Conservation (phyloP, 495 filamentous ascomycete genomes). For the Penicillium alfredii region DNA sequence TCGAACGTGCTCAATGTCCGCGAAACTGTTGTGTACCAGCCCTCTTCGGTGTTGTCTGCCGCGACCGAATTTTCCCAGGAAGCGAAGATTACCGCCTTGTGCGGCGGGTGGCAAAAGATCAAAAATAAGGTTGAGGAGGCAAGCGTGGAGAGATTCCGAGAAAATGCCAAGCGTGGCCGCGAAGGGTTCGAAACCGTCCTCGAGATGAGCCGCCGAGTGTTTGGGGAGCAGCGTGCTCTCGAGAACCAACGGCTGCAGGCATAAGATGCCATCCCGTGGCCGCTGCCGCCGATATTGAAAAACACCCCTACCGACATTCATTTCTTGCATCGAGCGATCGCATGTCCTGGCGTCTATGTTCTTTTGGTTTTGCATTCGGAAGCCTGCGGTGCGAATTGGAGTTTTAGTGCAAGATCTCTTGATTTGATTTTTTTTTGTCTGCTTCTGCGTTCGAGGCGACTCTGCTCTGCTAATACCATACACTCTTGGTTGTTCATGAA, state of each 20-base stretch:
- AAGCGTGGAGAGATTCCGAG: constrained; percentile 76
- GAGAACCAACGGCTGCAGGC: constrained; percentile 34
- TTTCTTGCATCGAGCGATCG: constrained; percentile 29
- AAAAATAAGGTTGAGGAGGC: constrained; percentile 91
- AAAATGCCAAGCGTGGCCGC: constrained; percentile 83
- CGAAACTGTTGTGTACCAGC: constrained; percentile 83
- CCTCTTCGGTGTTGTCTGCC: constrained; percentile 43
- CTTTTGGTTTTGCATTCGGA: constrained; percentile 21
- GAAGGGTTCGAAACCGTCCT: constrained; percentile 93
- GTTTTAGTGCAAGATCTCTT: constrained; percentile 26
- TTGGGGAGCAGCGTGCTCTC: constrained; percentile 78
- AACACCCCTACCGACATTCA: constrained; percentile 6
- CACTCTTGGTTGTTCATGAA: too few species aligned
- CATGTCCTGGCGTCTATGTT: constrained; percentile 30
- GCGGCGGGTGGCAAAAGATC: constrained; percentile 93
- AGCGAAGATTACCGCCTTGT: constrained; percentile 86
- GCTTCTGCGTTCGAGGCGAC: constrained; percentile 13
- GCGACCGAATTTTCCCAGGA: constrained; percentile 80
- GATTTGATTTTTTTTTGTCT: constrained; percentile 7
- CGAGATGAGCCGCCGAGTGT: constrained; percentile 87
- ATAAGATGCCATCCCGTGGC: too few species aligned
- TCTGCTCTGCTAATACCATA: too few species aligned
- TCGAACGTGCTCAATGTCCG: constrained; percentile 80
- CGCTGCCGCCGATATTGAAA: constrained; percentile 2
- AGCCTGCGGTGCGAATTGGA: constrained; percentile 27